Base-by-base conservation (phyloP, 768 basidiomycete genomes). In the Xanthoconium stramineum region DNA sequence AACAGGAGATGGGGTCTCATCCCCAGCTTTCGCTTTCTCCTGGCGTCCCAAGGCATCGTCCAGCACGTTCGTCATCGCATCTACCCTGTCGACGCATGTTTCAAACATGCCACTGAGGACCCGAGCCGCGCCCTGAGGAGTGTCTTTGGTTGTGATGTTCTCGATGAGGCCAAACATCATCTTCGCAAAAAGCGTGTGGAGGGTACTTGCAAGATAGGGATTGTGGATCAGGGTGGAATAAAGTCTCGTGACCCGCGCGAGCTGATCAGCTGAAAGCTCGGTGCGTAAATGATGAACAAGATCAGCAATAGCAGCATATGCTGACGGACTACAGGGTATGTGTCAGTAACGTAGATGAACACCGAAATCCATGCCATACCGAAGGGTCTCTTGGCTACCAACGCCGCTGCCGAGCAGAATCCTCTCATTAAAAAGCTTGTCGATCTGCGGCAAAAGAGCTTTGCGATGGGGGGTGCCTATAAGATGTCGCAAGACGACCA, bases 171-270 rank as follows among this genome's bases (percentile, higher is more conserved):
- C 90, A 65, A 94, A 89, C 69, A 98, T 86, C 75, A 97, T 86
- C 72, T 98, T 98, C 50, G 89, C 88, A 60, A 91, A 92, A 68
- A 98, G 80, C 13, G 91, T 91, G 66, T 98, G 94, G 35, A 95
- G 83, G 53, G 83, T 85, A 62, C 82, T 85, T 10, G 84, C 80
- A 45, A 95, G 81, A 19, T 89, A 85, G 2, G 91, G 83, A 66
- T 97, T 94, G 73, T 98, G 96, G 48, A 97, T 82, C 66, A 92
- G 85, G 47, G 86, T 84, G 2, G 94, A 90, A 69, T 91, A 97
- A 51, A 91, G 83, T 63, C 89, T 84, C 28, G 94, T 84, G 54
- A 96, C 83, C 17, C 83, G 83, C 5, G 83, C 78, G 19, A 98
- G 76, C 65, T 96, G 94, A 10, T 81, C 71, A 6, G 87, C 77